Conservation (phyloP, 1,139 yeast species). For the Blastobotrys ciferrii region DNA sequence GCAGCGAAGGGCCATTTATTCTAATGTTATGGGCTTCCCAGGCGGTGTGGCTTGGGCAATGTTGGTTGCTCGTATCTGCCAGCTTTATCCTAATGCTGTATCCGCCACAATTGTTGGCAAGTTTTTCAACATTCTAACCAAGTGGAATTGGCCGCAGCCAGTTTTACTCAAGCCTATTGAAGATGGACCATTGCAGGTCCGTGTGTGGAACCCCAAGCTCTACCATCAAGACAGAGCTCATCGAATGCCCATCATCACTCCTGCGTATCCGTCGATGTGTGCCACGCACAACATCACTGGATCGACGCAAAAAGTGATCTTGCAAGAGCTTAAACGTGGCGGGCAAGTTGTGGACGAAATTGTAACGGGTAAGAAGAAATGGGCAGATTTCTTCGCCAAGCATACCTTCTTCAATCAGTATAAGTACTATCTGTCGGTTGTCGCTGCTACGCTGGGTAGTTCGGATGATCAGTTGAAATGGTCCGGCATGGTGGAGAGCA, state of each 20-base stretch:
- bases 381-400: slow-evolving; percentile 74
- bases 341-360: slow-evolving; percentile 69
- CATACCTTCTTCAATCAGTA: slow-evolving; percentile 81
- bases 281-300: slow-evolving; percentile 93
- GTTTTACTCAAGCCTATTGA: slow-evolving; percentile 88
- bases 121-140: slow-evolving; percentile 77
- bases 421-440: slow-evolving; percentile 80
- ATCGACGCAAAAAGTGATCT: slow-evolving; percentile 79
- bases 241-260: slow-evolving; percentile 98
- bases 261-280: slow-evolving; percentile 99
- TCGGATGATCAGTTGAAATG: slow-evolving; percentile 83
- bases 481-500: slow-evolving; percentile 92
- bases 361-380: slow-evolving; percentile 55
- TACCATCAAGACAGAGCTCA: slow-evolving; percentile 87
- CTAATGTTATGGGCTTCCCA: slow-evolving; percentile 93
- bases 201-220: slow-evolving; percentile 94
- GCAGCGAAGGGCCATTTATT: slow-evolving; percentile 88
- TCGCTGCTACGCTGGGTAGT: slow-evolving; percentile 69
- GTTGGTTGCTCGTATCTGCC: slow-evolving; percentile 96
- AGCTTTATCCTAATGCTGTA: slow-evolving; percentile 92
- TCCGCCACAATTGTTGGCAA: slow-evolving; percentile 86
- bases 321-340: slow-evolving; percentile 75
- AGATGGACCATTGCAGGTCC: slow-evolving; percentile 93
- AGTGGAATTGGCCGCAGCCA: slow-evolving; percentile 99
- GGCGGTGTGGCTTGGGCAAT: slow-evolving; percentile 99